Evolutionary conservation across 2,329 filamentous ascomycete genomes (phyloP), one percentile per base, ranked within the genome.

Genomic region (Elsinoe arachidis): DNA sequence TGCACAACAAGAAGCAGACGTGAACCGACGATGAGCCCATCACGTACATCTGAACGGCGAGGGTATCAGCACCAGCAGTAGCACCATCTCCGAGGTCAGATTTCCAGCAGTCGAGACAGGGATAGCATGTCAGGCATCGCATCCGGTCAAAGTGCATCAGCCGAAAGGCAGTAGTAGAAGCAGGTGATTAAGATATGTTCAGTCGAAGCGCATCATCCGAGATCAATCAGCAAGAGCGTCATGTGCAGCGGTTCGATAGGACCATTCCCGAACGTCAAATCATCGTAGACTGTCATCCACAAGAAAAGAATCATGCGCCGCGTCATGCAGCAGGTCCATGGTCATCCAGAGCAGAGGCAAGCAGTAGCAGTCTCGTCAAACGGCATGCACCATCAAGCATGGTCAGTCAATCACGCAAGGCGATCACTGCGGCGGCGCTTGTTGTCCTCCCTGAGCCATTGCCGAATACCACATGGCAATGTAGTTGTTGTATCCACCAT

Each of bases 401-500:
- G 46, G 46, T 53, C 49, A 53, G 49, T 38, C 49, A 53, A 39
- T 39, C 49, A 53, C 49, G 34, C 49, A 14, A 53, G 34, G 49
- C 49, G 49, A 56, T 56, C 54, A 56, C 54, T 56, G 54, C 30
- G 39, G 21, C 12, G 56, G 60, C 17, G 59, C 59, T 41, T 56
- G 57, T 43, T 58, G 49, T 26, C 57, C 56, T 17, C 51, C 59
- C 19, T 75, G 75, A 53, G 78, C 78, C 67, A 81, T 69, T 49
- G 86, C 87, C 67, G 88, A 84, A 73, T 90, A 91, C 88, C 88
- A 93, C 64, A 91, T 78, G 39, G 86, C 82, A 59, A 90, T 73
- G 69, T 92, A 93, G 64, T 86, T 86, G 65, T 90, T 81, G 71
- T 92, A 92, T 60, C 88, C 88, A 63, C 88, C 88, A 72, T 91